Evolutionary conservation across 1,139 yeast species (phyloP).

Genomic region (Nakaseomyces nivariensis): DNA sequence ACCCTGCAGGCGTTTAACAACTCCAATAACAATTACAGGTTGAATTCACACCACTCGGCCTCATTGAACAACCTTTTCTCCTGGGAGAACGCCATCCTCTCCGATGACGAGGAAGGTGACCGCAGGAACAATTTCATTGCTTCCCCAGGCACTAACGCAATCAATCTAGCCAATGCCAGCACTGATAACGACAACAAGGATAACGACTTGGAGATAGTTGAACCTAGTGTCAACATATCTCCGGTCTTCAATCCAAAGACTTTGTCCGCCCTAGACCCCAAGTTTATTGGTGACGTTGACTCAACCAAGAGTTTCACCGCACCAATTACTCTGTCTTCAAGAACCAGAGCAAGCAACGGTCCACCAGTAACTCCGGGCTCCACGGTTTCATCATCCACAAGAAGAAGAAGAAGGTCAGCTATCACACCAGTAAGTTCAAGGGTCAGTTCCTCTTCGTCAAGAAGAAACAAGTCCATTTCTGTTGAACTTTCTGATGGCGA

Average conservation of each 20-base stretch:
- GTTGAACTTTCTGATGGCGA: constrained; percentile 12
- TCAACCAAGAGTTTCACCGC: background rate
- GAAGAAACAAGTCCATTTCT: constrained; percentile 3
- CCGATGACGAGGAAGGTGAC: constrained; percentile 2
- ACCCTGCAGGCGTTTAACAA: background rate
- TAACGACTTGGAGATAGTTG: background rate
- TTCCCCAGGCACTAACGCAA: background rate
- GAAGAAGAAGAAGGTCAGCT: constrained; percentile 3
- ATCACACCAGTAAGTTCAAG: background rate
- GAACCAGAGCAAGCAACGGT: background rate
- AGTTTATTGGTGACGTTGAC: background rate
- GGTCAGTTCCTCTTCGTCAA: constrained; percentile 8
- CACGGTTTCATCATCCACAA: background rate
- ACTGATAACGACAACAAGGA: background rate
- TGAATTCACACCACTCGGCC: background rate
- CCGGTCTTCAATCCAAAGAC: constrained; percentile 2
- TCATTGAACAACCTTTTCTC: background rate
- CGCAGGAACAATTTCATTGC: constrained; percentile 1
- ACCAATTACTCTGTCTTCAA: background rate
- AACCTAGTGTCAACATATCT: background rate
- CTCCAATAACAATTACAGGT: background rate
- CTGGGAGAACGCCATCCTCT: constrained; percentile 1
- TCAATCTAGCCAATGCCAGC: background rate
- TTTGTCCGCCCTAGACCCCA: background rate
- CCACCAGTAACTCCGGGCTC: background rate